Base-by-base conservation (phyloP, 2,329 filamentous ascomycete species). In the Penicillium sp. region DNA sequence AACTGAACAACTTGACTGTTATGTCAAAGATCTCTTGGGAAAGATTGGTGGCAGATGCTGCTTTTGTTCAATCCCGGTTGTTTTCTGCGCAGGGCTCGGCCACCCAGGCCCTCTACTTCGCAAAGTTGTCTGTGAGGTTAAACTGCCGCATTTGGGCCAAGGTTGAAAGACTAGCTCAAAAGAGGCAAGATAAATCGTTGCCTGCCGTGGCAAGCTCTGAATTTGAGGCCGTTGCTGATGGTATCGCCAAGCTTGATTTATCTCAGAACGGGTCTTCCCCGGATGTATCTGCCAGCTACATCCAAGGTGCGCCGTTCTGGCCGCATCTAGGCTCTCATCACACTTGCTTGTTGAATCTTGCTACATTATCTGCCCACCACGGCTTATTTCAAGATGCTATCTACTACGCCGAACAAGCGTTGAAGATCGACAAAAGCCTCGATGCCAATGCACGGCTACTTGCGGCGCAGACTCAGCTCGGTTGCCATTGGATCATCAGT, bases 371-470 rank as follows among this genome's bases (percentile, higher is more conserved):
- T 63, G 85, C 88, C 1, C 88, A 96, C 60, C 83, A 94, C 59
- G 94, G 94, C 27, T 83, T 96, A 74, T 90, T 91, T 60, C 86
- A 90, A 56, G 93, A 97, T 70, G 93, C 93, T 2, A 76, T 93
- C 0, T 94, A 92, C 69, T 95, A 96, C 62, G 87, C 88, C 1
- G 88, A 97, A 62, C 89, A 94, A 64, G 91, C 91, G 0, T 79
- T 88, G 50, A 90, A 88, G 65, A 83, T 96, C 56, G 90, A 90
- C 19, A 80, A 81, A 55, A 84, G 82, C n/a, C 83, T 89, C 8
- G 78, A 82, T 44, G 86, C 88, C 0, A 78, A 82, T 34, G 79
- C 86, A 11, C 74, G 81, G 1, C 68, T 77, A 27, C 71, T 77
- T 18, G 74, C 78, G 36, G 78, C 77, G 42, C 71, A 78, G 63